A percentile compares a stretch with the other conserved stretches of the same genome.
phyloP scores from a whole-genome alignment of 495 filamentous ascomycete species.

The Neurospora sp. region DNA sequence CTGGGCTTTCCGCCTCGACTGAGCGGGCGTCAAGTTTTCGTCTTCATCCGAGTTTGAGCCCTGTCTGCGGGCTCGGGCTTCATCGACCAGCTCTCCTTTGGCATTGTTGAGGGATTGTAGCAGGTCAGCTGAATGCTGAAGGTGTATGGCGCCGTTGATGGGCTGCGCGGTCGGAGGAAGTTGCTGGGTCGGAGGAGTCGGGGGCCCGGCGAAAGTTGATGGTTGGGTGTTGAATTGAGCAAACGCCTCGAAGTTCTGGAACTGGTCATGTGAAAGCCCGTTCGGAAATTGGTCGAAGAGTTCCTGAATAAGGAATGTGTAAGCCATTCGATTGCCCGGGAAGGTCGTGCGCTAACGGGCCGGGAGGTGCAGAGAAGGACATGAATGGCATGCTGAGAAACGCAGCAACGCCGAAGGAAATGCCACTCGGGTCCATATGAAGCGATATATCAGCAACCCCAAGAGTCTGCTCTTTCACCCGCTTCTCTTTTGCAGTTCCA shows the following conservation, averaged over 20 bases:
- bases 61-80: conserved; percentile 30
- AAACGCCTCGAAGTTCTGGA: conserved; percentile 34
- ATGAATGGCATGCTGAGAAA: not conserved
- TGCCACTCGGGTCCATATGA: not conserved
- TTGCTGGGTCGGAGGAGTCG: conserved; percentile 31
- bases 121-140: conserved; percentile 19
- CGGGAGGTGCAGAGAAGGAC: not conserved
- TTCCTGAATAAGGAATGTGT: conserved; percentile 36
- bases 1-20: conserved; percentile 84
- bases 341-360: not conserved
- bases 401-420: not conserved
- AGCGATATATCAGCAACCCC: not conserved
- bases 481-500: not conserved
- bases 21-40: conserved; percentile 59
- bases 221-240: conserved; percentile 29
- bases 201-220: conserved; percentile 28
- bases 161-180: conserved; percentile 10
- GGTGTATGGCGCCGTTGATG: conserved; percentile 17
- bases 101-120: conserved; percentile 25
- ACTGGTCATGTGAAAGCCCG: conserved; percentile 31
- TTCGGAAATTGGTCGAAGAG: conserved; percentile 33
- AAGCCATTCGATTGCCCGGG: conserved; percentile 16
- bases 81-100: conserved; percentile 19
- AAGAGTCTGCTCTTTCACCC: not conserved
- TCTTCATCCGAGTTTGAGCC: conserved; percentile 45